phyloP scores from a whole-genome alignment of 2,329 filamentous ascomycete species.

The Pseudonectria buxi region DNA sequence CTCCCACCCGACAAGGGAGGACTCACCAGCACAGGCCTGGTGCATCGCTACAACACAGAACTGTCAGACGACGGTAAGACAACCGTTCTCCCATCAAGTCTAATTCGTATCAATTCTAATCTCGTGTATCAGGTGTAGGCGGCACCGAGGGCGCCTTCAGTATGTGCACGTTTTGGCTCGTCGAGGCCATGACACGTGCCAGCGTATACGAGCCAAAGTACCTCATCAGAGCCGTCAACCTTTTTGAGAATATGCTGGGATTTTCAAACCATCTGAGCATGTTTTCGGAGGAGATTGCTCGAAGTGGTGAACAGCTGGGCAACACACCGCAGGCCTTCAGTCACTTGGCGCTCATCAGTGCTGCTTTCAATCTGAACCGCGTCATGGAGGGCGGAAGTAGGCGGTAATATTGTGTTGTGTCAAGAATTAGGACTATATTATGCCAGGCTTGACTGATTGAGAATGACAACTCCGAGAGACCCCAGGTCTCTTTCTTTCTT shows the following conservation, averaged over 20 bases:
- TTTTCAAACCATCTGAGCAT: constrained; percentile 73
- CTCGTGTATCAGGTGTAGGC: constrained; percentile 51
- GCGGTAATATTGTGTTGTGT: constrained; percentile 3
- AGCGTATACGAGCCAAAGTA: constrained; percentile 59
- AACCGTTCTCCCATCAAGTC: neutral
- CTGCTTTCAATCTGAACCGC: constrained; percentile 68
- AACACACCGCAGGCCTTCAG: constrained; percentile 77
- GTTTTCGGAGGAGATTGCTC: constrained; percentile 73
- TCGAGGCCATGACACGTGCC: constrained; percentile 69
- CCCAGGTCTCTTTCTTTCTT: too few relatives aligned
- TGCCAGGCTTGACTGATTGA: too few relatives aligned
- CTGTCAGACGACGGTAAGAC: constrained; percentile 59
- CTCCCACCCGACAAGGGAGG: constrained; percentile 68
- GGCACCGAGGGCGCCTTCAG: constrained; percentile 70
- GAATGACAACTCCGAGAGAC: too few relatives aligned
- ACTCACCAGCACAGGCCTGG: constrained; percentile 65
- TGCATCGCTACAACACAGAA: constrained; percentile 67
- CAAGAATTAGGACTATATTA: too few relatives aligned
- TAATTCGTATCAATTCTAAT: constrained; percentile 4
- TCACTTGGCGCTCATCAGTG: constrained; percentile 68
- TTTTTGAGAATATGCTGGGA: constrained; percentile 72
- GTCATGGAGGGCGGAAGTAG: constrained; percentile 24
- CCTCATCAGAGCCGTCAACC: constrained; percentile 52
- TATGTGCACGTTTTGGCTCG: constrained; percentile 80
- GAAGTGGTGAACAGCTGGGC: constrained; percentile 68